phyloP scores from a whole-genome alignment of 2,329 filamentous ascomycete species.

The Ascochyta koolunga region DNA sequence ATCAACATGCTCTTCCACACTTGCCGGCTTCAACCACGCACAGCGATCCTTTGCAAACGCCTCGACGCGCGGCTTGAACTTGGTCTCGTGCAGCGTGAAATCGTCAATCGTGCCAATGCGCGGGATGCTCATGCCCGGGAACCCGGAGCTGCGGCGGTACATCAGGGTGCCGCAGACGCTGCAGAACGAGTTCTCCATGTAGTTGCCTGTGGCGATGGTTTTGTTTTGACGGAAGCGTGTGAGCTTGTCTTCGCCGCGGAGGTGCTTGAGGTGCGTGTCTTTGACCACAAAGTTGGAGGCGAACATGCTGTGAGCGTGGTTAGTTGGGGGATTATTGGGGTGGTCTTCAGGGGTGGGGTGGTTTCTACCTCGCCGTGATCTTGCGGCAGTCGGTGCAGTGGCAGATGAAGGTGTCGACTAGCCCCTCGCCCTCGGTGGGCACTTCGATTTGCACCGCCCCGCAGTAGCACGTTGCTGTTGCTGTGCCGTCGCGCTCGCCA shows the following conservation, averaged over 20 bases:
- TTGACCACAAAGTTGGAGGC: constrained; percentile 61
- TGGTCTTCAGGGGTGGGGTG: too few relatives aligned
- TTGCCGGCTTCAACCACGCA: constrained; percentile 49
- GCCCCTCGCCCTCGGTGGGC: constrained; percentile 54
- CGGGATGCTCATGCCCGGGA: constrained; percentile 56
- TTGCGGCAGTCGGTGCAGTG: constrained; percentile 64
- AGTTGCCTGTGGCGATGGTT: constrained; percentile 44
- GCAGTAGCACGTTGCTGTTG: constrained; percentile 43
- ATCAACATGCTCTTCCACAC: constrained; percentile 16
- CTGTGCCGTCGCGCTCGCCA: constrained; percentile 23
- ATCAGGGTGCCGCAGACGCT: constrained; percentile 65
- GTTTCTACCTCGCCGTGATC: constrained; percentile 18
- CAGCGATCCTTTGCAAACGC: constrained; percentile 60
- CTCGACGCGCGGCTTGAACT: constrained; percentile 61
- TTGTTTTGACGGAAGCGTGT: constrained; percentile 51
- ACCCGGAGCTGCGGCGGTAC: constrained; percentile 58
- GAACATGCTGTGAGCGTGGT: constrained; percentile 54
- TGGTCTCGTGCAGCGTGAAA: constrained; percentile 62
- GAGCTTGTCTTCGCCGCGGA: constrained; percentile 59
- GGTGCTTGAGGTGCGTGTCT: constrained; percentile 55
- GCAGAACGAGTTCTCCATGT: constrained; percentile 70
- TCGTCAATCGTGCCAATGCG: constrained; percentile 69
- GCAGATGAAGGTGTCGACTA: constrained; percentile 62
- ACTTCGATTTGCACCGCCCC: constrained; percentile 38
- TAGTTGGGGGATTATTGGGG: too few relatives aligned